A percentile compares a stretch with the other conserved stretches of the same genome.
These are phyloP conservation scores for Ricinus communis DNA, from an alignment of 345 rosid genomes.

Conservation along the genomic window DNA sequence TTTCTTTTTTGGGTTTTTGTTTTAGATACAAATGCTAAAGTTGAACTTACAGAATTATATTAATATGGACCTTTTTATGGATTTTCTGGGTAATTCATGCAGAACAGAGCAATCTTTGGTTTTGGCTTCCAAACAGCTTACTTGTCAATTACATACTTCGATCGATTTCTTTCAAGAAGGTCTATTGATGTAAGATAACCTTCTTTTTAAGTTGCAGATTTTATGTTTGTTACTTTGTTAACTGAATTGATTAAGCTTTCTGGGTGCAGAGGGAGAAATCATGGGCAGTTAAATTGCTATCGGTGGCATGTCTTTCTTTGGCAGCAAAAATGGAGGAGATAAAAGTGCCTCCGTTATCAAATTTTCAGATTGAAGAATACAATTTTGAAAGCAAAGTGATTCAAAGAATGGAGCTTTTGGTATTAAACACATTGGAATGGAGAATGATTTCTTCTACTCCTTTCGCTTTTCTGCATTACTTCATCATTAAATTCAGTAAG, in stretches of 20 bases:
- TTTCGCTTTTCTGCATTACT: conserved; percentile 27
- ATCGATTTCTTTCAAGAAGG: conserved; percentile 46
- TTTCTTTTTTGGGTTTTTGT: not conserved
- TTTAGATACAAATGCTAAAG: not conserved
- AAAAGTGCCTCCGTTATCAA: conserved; percentile 65
- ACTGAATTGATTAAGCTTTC: not conserved
- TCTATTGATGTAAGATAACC: conserved; percentile 41
- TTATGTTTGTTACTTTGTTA: not conserved
- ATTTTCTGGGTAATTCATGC: conserved; percentile 18
- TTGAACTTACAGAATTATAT: not conserved
- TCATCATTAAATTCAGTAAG: conserved; percentile 27
- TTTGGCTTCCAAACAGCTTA: conserved; percentile 51
- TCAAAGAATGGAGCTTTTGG: conserved; percentile 72
- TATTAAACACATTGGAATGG: conserved; percentile 61
- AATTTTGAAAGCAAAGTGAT: conserved; percentile 51
- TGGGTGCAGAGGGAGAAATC: conserved; percentile 48
- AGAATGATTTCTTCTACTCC: conserved; percentile 57
- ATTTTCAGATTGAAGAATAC: conserved; percentile 54
- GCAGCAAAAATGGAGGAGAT: conserved; percentile 94
- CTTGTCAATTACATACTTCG: conserved; percentile 53
- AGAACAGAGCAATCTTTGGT: conserved; percentile 45
- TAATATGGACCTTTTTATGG: not conserved
- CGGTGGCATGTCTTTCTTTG: conserved; percentile 79
- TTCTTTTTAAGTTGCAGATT: not conserved
- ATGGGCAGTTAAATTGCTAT: conserved; percentile 79